Evolutionary conservation across 805 yeast species (phyloP), one percentile per base, ranked within the genome.

Genomic region (Wickerhamiella azyma): DNA sequence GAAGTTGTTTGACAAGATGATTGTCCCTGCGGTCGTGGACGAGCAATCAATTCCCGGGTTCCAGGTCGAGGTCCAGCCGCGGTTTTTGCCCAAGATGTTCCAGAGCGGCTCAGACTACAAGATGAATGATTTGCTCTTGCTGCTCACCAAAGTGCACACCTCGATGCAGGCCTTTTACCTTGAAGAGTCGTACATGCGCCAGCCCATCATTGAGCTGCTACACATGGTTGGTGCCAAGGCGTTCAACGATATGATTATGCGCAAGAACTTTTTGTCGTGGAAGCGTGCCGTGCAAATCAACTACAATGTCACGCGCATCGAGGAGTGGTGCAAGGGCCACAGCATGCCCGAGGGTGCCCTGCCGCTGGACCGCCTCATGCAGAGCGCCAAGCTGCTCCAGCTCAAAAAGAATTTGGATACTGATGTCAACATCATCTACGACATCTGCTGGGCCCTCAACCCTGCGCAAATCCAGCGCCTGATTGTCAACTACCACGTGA

Each of bases 241-340:
- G 66, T 92, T 92, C 72, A 92, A 92, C 62, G 97, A 92, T 62
- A 70, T 92, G 66, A 77, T 94, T 42, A 83, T 88, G 94, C 79
- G 96, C 68, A 77, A 95, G 64, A 81, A 79, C 66, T 94, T 89
- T 67, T 68, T 89, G 60, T 81, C 95, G 9, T 92, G 98, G 98
- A 92, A 89, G 68, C 81, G 98, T 61, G 97, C 97, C 41, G 73
- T 92, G 55, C 98, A 92, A 66, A 77, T 92, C 66, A 92, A 86
- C 63, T 92, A 92, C 67, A 92, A 92, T 63, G 94, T 88, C 46
- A 92, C 98, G 2, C 76, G 97, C 58, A 73, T 92, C 57, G 96
- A 86, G 64, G 99, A 92, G 67, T 92, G 98, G 98, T 89, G 97
- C 66, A 89, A 85, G 67, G 77, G 85, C 7, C 96, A 89, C 62